phyloP scores from a whole-genome alignment of 2,329 filamentous ascomycete species.

The Pyricularia pennisetigena region DNA sequence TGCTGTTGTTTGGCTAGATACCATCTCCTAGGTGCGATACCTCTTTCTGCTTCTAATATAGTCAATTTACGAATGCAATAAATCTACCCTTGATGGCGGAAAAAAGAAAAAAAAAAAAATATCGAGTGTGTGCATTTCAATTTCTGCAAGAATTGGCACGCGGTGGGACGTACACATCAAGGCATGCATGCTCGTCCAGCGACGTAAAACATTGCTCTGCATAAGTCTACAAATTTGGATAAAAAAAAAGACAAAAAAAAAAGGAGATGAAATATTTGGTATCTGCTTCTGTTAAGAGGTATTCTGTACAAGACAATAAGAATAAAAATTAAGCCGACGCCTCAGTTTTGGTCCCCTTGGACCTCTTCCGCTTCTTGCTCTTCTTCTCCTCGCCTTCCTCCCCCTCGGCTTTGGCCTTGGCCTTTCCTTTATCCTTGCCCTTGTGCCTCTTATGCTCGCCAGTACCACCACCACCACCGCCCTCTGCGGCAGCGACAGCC shows the following conservation, averaged over 20 bases:
- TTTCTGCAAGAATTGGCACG: neutral
- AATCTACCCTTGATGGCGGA: neutral
- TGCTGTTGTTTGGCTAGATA: neutral
- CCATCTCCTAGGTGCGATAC: slow-evolving; percentile 4
- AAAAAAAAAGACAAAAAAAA: too few species aligned
- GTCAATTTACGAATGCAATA: neutral
- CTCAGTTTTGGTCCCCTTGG: slow-evolving; percentile 31
- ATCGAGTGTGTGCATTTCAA: neutral
- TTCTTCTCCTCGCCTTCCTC: slow-evolving; percentile 17
- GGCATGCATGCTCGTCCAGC: too few species aligned
- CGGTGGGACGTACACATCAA: too few species aligned
- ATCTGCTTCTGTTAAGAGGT: neutral
- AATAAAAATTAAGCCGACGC: neutral
- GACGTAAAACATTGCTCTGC: too few species aligned
- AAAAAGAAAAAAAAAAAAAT: neutral
- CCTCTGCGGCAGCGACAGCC: slow-evolving; percentile 16
- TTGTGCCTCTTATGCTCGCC: slow-evolving; percentile 20
- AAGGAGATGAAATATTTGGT: neutral
- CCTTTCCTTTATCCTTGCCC: slow-evolving; percentile 20
- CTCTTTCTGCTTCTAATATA: neutral
- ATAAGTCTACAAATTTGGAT: too few species aligned
- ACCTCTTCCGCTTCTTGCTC: slow-evolving; percentile 44
- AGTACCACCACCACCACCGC: slow-evolving; percentile 13
- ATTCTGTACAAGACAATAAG: neutral
- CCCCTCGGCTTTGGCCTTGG: slow-evolving; percentile 17